Conservation (phyloP, 2,329 filamentous ascomycete species). For the Alternaria hordeiaustralica region DNA sequence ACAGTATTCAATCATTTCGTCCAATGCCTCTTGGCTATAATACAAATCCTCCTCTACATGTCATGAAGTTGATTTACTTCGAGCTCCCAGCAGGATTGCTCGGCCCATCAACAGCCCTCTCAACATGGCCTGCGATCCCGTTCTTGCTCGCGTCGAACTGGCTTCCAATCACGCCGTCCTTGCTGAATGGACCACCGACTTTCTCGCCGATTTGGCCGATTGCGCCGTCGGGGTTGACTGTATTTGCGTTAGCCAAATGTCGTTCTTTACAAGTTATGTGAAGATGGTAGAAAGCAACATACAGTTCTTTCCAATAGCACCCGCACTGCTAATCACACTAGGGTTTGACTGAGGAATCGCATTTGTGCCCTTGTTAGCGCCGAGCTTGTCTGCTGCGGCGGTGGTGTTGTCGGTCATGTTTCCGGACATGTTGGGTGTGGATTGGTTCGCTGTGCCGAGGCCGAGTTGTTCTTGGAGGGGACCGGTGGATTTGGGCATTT, state of each 20-base stretch:
- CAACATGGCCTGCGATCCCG: slow-evolving; percentile 61
- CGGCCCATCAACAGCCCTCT: slow-evolving; percentile 54
- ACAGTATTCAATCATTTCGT: background rate
- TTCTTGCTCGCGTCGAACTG: slow-evolving; percentile 62
- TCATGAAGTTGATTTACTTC: slow-evolving; percentile 16
- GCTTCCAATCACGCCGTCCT: slow-evolving; percentile 61
- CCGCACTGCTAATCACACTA: slow-evolving; percentile 56
- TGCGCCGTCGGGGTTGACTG: slow-evolving; percentile 57
- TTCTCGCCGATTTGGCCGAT: slow-evolving; percentile 60
- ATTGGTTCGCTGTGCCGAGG: slow-evolving; percentile 16
- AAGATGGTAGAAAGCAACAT: too few relatives aligned
- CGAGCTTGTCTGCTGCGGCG: slow-evolving; percentile 34
- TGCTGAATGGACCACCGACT: slow-evolving; percentile 53
- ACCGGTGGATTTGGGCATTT: slow-evolving; percentile 33
- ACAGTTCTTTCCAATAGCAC: slow-evolving; percentile 59
- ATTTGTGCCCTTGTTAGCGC: slow-evolving; percentile 39
- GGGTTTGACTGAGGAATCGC: slow-evolving; percentile 42
- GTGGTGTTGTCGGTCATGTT: slow-evolving; percentile 31
- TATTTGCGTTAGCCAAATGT: too few relatives aligned
- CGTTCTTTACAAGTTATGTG: too few relatives aligned
- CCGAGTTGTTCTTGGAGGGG: slow-evolving; percentile 29
- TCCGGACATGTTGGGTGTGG: slow-evolving; percentile 10
- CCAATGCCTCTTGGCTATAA: slow-evolving; percentile 11
- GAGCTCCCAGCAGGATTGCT: slow-evolving; percentile 44
- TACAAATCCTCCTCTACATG: background rate